Conservation (phyloP, 2,329 filamentous ascomycete genomes). For the Colletotrichum endophyticum region DNA sequence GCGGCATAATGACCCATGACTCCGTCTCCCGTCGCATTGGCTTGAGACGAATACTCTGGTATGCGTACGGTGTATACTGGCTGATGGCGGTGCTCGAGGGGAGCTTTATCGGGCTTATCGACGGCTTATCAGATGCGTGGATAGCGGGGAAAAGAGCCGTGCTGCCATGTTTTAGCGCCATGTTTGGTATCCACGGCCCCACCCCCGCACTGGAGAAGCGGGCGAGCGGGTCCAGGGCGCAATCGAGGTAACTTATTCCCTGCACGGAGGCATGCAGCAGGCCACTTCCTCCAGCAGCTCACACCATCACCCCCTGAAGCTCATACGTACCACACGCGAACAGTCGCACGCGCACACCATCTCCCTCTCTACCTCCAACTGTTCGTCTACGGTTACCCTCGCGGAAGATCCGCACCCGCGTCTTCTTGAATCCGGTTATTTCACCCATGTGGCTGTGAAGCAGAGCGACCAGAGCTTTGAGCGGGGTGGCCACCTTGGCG, state of each 20-base stretch:
- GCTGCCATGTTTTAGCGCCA: constrained; percentile 10
- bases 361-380: background rate
- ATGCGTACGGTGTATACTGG: background rate
- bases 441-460: background rate
- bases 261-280: constrained; percentile 14
- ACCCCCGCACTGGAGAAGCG: constrained; percentile 14
- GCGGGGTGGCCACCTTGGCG: constrained; percentile 12
- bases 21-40: background rate
- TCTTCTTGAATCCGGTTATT: background rate
- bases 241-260: constrained; percentile 1
- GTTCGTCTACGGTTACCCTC: background rate
- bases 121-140: background rate
- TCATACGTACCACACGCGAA: background rate
- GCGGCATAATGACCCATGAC: background rate
- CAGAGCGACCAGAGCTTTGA: background rate
- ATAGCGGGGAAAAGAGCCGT: background rate
- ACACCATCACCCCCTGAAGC: background rate
- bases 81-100: background rate
- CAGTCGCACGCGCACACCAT: background rate
- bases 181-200: constrained; percentile 7
- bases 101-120: constrained; percentile 10
- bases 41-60: background rate
- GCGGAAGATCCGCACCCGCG: background rate
- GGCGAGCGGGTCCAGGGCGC: constrained; percentile 2
- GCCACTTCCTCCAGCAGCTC: constrained; percentile 13